phyloP scores from a whole-genome alignment of 2,329 filamentous ascomycete species.

The Thielaviopsis musarum region DNA sequence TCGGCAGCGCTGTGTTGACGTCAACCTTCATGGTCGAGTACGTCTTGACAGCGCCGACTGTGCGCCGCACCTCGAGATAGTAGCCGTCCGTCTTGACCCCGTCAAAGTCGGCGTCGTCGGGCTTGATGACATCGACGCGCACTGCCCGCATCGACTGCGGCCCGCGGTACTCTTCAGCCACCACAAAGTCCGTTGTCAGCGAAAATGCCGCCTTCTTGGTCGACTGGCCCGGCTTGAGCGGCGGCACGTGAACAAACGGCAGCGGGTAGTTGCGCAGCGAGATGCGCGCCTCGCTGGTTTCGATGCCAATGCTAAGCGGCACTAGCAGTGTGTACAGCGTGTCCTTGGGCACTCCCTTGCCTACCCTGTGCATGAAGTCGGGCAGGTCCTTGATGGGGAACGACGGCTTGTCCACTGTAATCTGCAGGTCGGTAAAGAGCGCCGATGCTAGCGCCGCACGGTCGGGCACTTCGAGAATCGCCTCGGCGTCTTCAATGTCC shows the following conservation, averaged over 20 bases:
- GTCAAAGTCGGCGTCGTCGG: constrained; percentile 19
- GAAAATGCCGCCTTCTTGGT: constrained; percentile 66
- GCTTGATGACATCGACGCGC: constrained; percentile 68
- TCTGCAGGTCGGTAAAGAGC: constrained; percentile 66
- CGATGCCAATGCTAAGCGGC: constrained; percentile 76
- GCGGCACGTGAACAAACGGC: constrained; percentile 77
- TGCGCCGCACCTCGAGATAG: constrained; percentile 71
- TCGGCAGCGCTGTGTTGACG: constrained; percentile 84
- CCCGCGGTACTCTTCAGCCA: constrained; percentile 83
- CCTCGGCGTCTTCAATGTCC: constrained; percentile 67
- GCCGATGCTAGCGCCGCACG: constrained; percentile 70
- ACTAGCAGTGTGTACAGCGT: constrained; percentile 83
- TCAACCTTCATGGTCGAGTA: constrained; percentile 86
- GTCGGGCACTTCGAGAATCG: constrained; percentile 69
- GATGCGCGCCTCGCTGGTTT: constrained; percentile 79
- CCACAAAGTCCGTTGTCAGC: constrained; percentile 78
- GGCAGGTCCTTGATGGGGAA: constrained; percentile 73
- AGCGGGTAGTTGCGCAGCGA: constrained; percentile 84
- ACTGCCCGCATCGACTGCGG: constrained; percentile 65
- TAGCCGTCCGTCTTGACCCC: constrained; percentile 36
- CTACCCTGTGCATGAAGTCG: constrained; percentile 69
- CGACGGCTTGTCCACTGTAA: constrained; percentile 79
- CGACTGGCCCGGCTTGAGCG: constrained; percentile 63
- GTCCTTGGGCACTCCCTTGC: constrained; percentile 89
- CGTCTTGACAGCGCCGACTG: constrained; percentile 87